Evolutionary conservation across 2,329 filamentous ascomycete species (phyloP), one percentile per base, ranked within the genome.

Genomic region (Pseudovirgaria hyperparasitica): DNA sequence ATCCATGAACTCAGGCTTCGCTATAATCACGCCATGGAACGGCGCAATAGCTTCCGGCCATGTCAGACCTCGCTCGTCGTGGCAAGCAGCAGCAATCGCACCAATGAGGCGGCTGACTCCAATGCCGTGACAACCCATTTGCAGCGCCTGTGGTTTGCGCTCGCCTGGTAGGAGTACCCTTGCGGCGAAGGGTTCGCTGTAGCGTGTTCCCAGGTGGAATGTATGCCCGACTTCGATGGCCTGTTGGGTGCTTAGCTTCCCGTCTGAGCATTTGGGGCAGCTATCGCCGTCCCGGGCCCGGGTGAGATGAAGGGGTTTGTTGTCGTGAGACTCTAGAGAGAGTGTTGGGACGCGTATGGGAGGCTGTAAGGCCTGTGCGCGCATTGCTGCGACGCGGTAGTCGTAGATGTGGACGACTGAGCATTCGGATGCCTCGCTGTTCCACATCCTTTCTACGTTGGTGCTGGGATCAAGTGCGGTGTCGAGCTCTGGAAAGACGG

Each of bases 111-210:
- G 77, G 5, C 85, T 92, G 11, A 98, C 73, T 2, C 90, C 90
- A 34, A 98, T 92, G 1, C 90, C 90, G 47, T 94, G 84, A 50
- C 90, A 98, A 29, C 90, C 90, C 90, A 98, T 98, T 38, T 92
- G 73, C 44, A 93, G 67, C 0, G 74, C 63, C 0, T 72, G 62
- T 6, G 51, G 50, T 10, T 54, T 37, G 16, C 20, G 34, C 39
- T 36, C 17, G 39, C 43, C 15, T 57, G 66, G 15, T 62, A 41
- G 39, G 9, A 60, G 57, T 3, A 90, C 67, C 1, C 55, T 63
- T 2, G 82, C 79, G 6, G 67, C 59, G 1, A 98, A 63, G 0
- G 84, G 77, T 12, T 70, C 63, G 14, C 80, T 86, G 58, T 98
- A 98, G 16, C 86, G 72, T 2, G 82, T 86, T 8, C 87, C 86